Evolutionary conservation across 75 land plant genomes (phyloP).

Genomic region (Picea sitchensis): DNA sequence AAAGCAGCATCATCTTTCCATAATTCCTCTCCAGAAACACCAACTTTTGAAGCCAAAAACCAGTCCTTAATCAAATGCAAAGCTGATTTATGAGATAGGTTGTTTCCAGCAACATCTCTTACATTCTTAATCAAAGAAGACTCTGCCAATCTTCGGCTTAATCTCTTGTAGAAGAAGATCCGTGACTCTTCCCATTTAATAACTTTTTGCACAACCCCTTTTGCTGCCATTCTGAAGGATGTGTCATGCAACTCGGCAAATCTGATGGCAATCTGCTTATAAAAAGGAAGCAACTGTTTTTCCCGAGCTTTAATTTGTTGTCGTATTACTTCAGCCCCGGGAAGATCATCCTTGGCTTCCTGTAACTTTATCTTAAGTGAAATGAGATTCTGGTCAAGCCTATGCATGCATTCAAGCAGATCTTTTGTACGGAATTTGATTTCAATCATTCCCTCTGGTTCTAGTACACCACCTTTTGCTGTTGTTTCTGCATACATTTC

Average conservation of each 20-base stretch:
- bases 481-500: slow-evolving; percentile 97
- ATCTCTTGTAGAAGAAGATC: slow-evolving; percentile 72
- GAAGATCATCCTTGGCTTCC: slow-evolving; percentile 22
- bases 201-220: slow-evolving; percentile 83
- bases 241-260: slow-evolving; percentile 97
- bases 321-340: slow-evolving; percentile 34
- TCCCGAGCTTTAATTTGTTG: slow-evolving; percentile 70
- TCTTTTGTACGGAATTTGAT: slow-evolving; percentile 90
- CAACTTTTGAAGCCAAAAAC: slow-evolving; percentile 43
- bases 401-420: slow-evolving; percentile 85
- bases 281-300: slow-evolving; percentile 72
- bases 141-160: slow-evolving; percentile 79
- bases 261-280: slow-evolving; percentile 88
- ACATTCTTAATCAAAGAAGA: slow-evolving; percentile 49
- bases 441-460: slow-evolving; percentile 97
- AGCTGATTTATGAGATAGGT: slow-evolving; percentile 53
- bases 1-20: slow-evolving; percentile 85
- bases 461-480: slow-evolving; percentile 91
- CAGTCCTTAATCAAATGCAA: slow-evolving; percentile 57
- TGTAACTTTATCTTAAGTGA: slow-evolving; percentile 46
- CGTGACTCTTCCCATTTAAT: slow-evolving; percentile 70
- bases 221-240: slow-evolving; percentile 91
- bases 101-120: slow-evolving; percentile 72
- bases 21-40: slow-evolving; percentile 15
- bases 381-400: slow-evolving; percentile 71